Conservation (phyloP, 2,329 filamentous ascomycete species). For the Pyrenophora graminea region DNA sequence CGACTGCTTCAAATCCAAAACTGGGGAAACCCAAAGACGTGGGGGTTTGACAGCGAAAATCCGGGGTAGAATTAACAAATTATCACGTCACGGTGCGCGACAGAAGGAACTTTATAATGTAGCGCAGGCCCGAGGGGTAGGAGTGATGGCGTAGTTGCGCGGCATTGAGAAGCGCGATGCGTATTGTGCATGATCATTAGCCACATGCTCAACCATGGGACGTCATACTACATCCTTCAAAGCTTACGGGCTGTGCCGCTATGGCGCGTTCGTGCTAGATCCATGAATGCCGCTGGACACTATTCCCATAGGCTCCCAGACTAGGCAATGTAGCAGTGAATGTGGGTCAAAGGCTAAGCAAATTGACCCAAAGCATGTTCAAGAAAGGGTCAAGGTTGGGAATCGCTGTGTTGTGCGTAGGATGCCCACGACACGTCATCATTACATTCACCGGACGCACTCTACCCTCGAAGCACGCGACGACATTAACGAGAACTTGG, state of each 20-base stretch:
- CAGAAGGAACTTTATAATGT: slow-evolving; percentile 7
- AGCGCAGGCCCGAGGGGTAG: not conserved
- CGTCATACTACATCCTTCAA: slow-evolving; percentile 20
- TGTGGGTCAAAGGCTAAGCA: slow-evolving; percentile 17
- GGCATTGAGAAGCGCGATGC: slow-evolving; percentile 1
- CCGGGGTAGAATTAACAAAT: slow-evolving; percentile 1
- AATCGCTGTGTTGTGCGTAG: not conserved
- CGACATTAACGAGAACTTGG: not conserved
- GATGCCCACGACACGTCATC: not conserved
- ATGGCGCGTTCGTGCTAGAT: slow-evolving; percentile 8
- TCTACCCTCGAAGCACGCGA: not conserved
- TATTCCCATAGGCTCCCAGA: slow-evolving; percentile 11
- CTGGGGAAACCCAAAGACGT: not conserved
- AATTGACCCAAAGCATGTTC: slow-evolving; percentile 4
- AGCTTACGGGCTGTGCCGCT: slow-evolving; percentile 13
- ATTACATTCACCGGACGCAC: not conserved
- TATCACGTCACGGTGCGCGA: slow-evolving; percentile 4
- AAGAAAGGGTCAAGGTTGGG: not conserved
- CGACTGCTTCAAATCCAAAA: not conserved
- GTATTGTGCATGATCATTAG: slow-evolving; percentile 14
- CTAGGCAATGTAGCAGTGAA: slow-evolving; percentile 14
- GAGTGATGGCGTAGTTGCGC: slow-evolving; percentile 1
- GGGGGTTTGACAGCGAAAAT: slow-evolving; percentile 2
- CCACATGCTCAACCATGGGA: slow-evolving; percentile 8
- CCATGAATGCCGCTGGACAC: slow-evolving; percentile 4